A percentile compares a stretch with the other conserved stretches of the same genome.
Evolutionary conservation across 164 flowering plant genomes (phyloP).

Genomic region (Magnolia kwangsiensis): DNA sequence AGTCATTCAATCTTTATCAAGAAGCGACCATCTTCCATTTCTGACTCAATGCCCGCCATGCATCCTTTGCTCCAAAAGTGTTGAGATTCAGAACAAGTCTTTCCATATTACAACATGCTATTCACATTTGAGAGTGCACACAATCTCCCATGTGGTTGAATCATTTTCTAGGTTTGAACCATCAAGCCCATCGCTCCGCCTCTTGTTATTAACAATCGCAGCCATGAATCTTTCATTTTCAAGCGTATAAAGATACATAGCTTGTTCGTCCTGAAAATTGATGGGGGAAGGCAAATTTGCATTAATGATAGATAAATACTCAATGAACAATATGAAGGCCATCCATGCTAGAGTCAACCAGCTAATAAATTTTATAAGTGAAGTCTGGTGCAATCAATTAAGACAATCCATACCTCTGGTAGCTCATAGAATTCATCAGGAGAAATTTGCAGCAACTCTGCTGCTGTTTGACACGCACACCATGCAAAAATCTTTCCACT

Average conservation of each 20-base stretch:
- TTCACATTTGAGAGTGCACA: conserved; percentile 53
- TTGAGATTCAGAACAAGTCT: not conserved
- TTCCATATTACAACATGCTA: conserved; percentile 1
- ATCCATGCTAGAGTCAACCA: not conserved
- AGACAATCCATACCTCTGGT: conserved; percentile 55
- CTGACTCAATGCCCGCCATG: not conserved
- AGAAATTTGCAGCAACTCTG: conserved; percentile 84
- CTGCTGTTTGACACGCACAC: conserved; percentile 80
- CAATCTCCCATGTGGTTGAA: conserved; percentile 61
- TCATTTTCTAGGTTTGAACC: conserved; percentile 24
- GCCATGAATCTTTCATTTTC: conserved; percentile 70
- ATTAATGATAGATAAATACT: not conserved
- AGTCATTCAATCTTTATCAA: not conserved
- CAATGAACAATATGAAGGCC: not conserved
- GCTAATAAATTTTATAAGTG: not conserved
- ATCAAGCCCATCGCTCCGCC: conserved; percentile 16
- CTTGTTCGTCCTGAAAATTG: conserved; percentile 73
- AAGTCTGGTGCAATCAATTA: not conserved
- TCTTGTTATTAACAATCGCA: conserved; percentile 57
- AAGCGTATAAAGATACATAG: conserved; percentile 81
- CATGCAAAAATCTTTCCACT: conserved; percentile 64
- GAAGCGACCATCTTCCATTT: no score
- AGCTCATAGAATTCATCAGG: conserved; percentile 75
- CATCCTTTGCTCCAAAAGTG: not conserved
- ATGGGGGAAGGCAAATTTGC: not conserved